Base-by-base conservation (phyloP, 495 filamentous ascomycete genomes). In the Lentithecium fluviatile region DNA sequence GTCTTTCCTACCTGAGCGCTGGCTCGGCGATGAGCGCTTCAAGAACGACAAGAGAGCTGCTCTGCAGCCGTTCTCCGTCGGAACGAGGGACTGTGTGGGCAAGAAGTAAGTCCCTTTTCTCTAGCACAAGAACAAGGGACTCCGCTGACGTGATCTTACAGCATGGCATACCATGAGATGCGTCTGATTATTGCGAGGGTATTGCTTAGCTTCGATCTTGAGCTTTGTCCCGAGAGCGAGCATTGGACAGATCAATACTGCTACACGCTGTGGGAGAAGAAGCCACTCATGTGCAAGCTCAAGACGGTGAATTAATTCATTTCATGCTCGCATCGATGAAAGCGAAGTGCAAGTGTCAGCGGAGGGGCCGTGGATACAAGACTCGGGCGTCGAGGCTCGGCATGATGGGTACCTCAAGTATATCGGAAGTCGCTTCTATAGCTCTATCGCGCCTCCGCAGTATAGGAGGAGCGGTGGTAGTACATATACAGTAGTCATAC, bases 191-290 rank as follows among this genome's bases (percentile, higher is more conserved):
- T 73, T 17, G 61, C 69, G 6, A 70, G 68, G 23, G 61, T 71
- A 1, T 34, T 75, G 0, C 66, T 65, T 49, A 59, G 67, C 21
- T 73, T 75, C 45, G 71, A 75, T 45, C 15, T 72, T 2, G 52
- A 66, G 42, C 56, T 75, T 15, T 68, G 64, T 34, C 60, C 65
- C 5, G 70, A 75, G 50, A 67, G 61, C 43, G 37, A 67, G 36
- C 47, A 65, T 29, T 75, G 73, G 73, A 49, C 13, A 0, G 53
- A 71, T 15, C 71, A 73, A 64, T 38, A 56, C 8, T 40, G 60
- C 6, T 74, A 54, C 42, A 65, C 45, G 7, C 38, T 74, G 40
- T 82, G 80, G 80, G 70, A 79, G 50, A 81, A 79, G 65, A 73
- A 67, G 8, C 68, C 72, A 12, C 49, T 75, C 45, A 55, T 67